Base-by-base conservation (phyloP, 306 rosid genomes). In the Quercus bicolor region DNA sequence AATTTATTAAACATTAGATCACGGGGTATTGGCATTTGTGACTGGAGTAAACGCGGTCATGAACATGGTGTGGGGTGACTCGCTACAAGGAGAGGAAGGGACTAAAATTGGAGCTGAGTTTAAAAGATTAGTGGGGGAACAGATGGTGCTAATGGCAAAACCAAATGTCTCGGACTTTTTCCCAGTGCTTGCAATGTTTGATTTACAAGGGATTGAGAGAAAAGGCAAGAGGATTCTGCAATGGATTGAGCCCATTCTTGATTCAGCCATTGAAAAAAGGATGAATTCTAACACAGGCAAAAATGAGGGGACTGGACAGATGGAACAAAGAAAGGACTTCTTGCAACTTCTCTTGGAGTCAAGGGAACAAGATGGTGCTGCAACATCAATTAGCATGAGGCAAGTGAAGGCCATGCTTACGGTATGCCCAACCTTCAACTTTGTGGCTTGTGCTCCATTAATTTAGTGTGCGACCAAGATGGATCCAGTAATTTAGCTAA, bases 111-210 rank as follows among this genome's bases (percentile, higher is more conserved):
- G 31, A 28, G 31, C 31, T 28, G 31, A 28, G 31, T 28, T 28
- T 28, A 28, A 48, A 48, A 24, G 1, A 3, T n/a, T 60, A 21
- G 19, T 61, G 61, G 18, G 23, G 14, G 77, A 80, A 10, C 21
- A 16, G 0, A 51, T 77, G 77, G 83, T 15, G 60, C 51, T 78
- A 21, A 5, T 80, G 8, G 81, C 19, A 9, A 79, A 66, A 40
- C 78, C 82, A 20, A 81, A 80, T 62, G n/a, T 86, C 48, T 80
- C 87, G 1, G 87, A 83, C 78, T 31, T 83, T 21, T 86, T 65
- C 66, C 85, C 85, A 0, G 2, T 0, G 14, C 78, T 83, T 26
- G 85, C 85, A 0, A 14, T 52, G 34, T 75, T 86, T 9, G 89
- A 86, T 75, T 29, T 83, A 9, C 85, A 78, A 60, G 85, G 87